A percentile compares a stretch with the other conserved stretches of the same genome.
Evolutionary conservation across 179 eudicot species (phyloP).

Genomic region (Drosera spatulata): DNA sequence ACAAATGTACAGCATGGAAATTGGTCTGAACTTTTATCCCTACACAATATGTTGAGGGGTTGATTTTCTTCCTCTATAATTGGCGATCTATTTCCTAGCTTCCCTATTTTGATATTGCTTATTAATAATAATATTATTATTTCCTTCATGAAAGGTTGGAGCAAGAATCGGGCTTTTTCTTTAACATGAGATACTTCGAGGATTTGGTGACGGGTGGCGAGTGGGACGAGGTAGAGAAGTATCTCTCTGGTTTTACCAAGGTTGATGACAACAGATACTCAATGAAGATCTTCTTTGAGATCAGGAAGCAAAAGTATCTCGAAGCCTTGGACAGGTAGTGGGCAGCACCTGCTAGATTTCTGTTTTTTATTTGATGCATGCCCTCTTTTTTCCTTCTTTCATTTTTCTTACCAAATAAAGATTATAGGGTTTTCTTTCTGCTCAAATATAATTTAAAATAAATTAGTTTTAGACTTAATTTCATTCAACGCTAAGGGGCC

Average conservation of each 20-base stretch:
- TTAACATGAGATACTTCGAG: conserved; percentile 15
- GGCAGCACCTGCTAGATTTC: too few relatives aligned
- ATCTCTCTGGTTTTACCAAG: too few relatives aligned
- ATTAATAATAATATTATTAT: conserved; percentile 1
- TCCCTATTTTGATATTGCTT: not conserved
- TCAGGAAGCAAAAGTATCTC: conserved; percentile 36
- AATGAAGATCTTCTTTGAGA: conserved; percentile 26
- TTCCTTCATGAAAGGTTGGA: conserved; percentile 18
- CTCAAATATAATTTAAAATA: not conserved
- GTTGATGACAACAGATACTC: too few relatives aligned
- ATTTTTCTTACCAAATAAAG: too few relatives aligned
- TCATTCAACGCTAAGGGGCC: not conserved
- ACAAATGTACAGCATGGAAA: too few relatives aligned
- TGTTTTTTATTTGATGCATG: not conserved
- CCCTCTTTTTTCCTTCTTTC: not conserved
- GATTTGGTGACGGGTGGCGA: too few relatives aligned
- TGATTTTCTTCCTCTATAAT: too few relatives aligned
- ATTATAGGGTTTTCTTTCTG: not conserved
- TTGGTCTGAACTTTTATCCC: too few relatives aligned
- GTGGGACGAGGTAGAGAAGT: too few relatives aligned
- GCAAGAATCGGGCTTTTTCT: conserved; percentile 42
- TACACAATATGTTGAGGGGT: too few relatives aligned
- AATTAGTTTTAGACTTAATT: not conserved
- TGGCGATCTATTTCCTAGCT: too few relatives aligned
- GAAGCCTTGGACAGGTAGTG: conserved; percentile 34